Evolutionary conservation across 2,329 filamentous ascomycete genomes (phyloP).

Genomic region (Pseudodiploospora longispora): DNA sequence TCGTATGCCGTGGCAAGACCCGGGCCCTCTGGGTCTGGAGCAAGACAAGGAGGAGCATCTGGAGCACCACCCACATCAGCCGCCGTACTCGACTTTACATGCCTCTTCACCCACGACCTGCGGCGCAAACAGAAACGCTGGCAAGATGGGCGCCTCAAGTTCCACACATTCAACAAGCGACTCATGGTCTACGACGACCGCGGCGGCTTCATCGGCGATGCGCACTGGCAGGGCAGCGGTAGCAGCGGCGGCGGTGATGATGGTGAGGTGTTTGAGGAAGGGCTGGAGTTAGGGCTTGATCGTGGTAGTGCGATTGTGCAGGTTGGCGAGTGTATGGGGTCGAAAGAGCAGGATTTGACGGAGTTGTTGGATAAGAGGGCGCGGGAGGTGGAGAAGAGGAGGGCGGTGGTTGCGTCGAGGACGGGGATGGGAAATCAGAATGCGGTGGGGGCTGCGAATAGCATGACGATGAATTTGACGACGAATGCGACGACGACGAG

Average conservation of each 20-base stretch:
- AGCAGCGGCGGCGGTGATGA: not conserved
- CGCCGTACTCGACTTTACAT: slow-evolving; percentile 71
- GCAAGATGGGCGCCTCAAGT: slow-evolving; percentile 85
- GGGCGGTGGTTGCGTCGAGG: slow-evolving; percentile 36
- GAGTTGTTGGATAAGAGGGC: slow-evolving; percentile 63
- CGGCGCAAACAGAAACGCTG: slow-evolving; percentile 83
- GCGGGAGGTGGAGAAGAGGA: slow-evolving; percentile 45
- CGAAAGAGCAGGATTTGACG: slow-evolving; percentile 68
- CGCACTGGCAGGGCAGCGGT: slow-evolving; percentile 65
- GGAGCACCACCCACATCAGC: slow-evolving; percentile 41
- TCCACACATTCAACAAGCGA: slow-evolving; percentile 83
- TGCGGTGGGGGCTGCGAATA: too few species aligned
- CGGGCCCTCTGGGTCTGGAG: not conserved
- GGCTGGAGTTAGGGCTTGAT: slow-evolving; percentile 75
- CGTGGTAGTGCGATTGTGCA: slow-evolving; percentile 69
- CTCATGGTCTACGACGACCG: slow-evolving; percentile 84
- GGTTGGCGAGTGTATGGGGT: slow-evolving; percentile 67
- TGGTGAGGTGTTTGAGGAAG: slow-evolving; percentile 55
- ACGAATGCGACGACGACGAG: too few species aligned
- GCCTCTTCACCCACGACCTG: slow-evolving; percentile 80
- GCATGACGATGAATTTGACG: too few species aligned
- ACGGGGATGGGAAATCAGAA: not conserved
- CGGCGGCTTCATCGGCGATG: slow-evolving; percentile 75
- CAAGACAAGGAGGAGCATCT: not conserved
- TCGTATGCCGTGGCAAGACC: slow-evolving; percentile 12